Base-by-base conservation (phyloP, 768 basidiomycete genomes). In the Rubroboletus pulcherrimus region DNA sequence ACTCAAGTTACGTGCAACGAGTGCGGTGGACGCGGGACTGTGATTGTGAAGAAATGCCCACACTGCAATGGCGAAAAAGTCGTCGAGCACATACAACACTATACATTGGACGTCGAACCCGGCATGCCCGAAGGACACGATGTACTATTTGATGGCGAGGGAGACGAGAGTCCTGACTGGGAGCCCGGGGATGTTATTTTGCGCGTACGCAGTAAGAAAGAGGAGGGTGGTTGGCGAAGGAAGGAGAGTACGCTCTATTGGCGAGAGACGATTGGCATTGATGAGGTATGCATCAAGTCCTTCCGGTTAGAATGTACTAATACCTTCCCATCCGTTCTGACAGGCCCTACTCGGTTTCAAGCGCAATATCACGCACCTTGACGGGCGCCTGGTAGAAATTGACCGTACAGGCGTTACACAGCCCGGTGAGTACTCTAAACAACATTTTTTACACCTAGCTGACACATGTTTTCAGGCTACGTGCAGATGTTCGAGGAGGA, bases 341-440 rank as follows among this genome's bases (percentile, higher is more conserved):
- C 44, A 98, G 95, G 95, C 96, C 14, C 74, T 98, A n/a, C 78
- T 99, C 26, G 97, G 97, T n/a, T 98, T 99, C 74, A 82, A 93
- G 66, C 85, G 86, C 39, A 93, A 93, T 65, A 71, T 99, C 52
- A 93, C 89, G 4, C 94, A 95, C 73, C 78, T 99, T 55, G 97
- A 98, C 65, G 96, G 93, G 5, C 89, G 89, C 66, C 73, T 78
- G 31, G 81, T 98, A 37, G 75, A 78, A 49, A 73, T 98, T 10
- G 78, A 78, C 39, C 81, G 93, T 50, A 76, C 79, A 39, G 87
- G 85, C 15, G 91, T 96, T 1, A 98, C 97, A 38, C 97, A 99
- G 66, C 97, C 97, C 61, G 89, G 92, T 85, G 57, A 63, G 78
- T 46, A 17, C 26, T 35, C 7, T 6, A 19, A 31, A 2, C 5